phyloP scores from a whole-genome alignment of 768 basidiomycete species.

The Chalciporus pseudorubinellus region DNA sequence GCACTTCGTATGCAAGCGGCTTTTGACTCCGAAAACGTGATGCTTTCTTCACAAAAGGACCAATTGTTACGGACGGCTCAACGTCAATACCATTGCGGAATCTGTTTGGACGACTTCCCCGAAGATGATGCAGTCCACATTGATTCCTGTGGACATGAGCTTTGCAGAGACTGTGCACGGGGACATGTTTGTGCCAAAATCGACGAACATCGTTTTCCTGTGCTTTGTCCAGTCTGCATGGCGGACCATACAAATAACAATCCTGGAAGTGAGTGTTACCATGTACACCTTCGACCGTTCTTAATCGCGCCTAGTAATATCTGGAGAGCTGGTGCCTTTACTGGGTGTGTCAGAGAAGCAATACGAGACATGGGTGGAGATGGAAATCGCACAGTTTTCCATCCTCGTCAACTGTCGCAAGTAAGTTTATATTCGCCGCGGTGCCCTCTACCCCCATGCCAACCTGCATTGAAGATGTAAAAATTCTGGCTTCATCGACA shows the following conservation, averaged over 20 bases:
- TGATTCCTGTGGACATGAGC: slow-evolving; percentile 45
- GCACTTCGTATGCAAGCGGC: slow-evolving; percentile 36
- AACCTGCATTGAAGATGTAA: slow-evolving; percentile 41
- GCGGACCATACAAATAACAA: slow-evolving; percentile 31
- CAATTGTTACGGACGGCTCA: slow-evolving; percentile 32
- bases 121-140: slow-evolving; percentile 44
- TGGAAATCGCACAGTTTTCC: slow-evolving; percentile 44
- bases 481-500: slow-evolving; percentile 50
- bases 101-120: slow-evolving; percentile 53
- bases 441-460: not conserved
- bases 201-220: slow-evolving; percentile 53
- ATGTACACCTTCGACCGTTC: not conserved
- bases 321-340: slow-evolving; percentile 35
- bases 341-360: slow-evolving; percentile 47
- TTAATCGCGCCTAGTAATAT: slow-evolving; percentile 33
- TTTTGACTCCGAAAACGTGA: slow-evolving; percentile 42
- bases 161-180: slow-evolving; percentile 53
- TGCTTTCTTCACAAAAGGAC: slow-evolving; percentile 32
- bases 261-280: slow-evolving; percentile 28
- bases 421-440: slow-evolving; percentile 30
- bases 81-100: slow-evolving; percentile 46
- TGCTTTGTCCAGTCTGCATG: slow-evolving; percentile 57
- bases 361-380: slow-evolving; percentile 42
- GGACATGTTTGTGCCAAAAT: slow-evolving; percentile 46
- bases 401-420: slow-evolving; percentile 47